phyloP scores from a whole-genome alignment of 345 rosid genomes.

The Aquilaria malaccensis region DNA sequence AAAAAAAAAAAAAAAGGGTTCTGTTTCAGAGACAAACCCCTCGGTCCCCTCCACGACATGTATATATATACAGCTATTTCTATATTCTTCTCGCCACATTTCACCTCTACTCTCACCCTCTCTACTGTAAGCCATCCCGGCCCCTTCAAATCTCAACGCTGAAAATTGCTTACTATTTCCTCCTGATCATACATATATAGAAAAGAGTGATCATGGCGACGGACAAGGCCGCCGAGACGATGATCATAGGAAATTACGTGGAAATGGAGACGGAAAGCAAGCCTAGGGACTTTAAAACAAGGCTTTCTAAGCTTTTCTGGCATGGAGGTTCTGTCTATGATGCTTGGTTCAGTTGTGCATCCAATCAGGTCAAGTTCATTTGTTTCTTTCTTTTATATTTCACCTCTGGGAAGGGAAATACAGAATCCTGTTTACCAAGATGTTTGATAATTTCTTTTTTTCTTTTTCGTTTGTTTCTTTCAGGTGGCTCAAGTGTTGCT shows the following conservation, averaged over 20 bases:
- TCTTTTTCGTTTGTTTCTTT: neutral
- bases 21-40: neutral
- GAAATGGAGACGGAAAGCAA: conserved; percentile 91
- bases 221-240: conserved; percentile 87
- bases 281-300: conserved; percentile 47
- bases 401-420: neutral
- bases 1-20: too few relatives aligned
- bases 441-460: neutral
- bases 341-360: conserved; percentile 99
- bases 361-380: conserved; percentile 57
- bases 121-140: neutral
- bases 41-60: conserved; percentile 6
- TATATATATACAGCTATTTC: conserved; percentile 21
- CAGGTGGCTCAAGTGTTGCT: conserved; percentile 99
- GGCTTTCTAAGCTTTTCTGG: conserved; percentile 72
- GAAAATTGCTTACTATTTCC: neutral
- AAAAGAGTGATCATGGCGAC: conserved; percentile 28
- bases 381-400: neutral
- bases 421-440: neutral
- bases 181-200: neutral
- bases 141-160: neutral
- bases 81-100: conserved; percentile 18
- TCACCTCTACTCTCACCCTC: conserved; percentile 14
- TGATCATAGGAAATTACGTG: conserved; percentile 79
- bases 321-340: conserved; percentile 97